These are phyloP conservation scores for Zopfochytrium polystomum DNA, from an alignment of 371 early-diverging fungal species.

Conservation along the genomic window DNA sequence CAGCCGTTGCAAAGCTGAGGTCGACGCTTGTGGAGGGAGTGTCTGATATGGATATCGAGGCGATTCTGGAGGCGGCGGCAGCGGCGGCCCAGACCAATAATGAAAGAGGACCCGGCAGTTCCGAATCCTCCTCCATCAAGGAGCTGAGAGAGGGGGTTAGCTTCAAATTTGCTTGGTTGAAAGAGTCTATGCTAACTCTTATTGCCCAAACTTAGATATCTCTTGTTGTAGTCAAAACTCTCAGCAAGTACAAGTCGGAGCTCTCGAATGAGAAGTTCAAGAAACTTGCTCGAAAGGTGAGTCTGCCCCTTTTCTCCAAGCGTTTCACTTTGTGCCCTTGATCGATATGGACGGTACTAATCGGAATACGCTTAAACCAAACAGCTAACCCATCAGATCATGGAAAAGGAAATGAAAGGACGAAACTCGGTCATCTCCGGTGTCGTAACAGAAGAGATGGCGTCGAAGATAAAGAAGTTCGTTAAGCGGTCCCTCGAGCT, in stretches of 20 bases:
- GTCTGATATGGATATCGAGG: slow-evolving; percentile 50
- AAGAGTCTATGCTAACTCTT: background rate
- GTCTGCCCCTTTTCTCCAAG: background rate
- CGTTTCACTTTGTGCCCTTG: background rate
- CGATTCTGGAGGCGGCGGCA: slow-evolving; percentile 50
- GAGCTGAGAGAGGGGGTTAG: slow-evolving; percentile 14
- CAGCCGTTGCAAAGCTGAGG: background rate
- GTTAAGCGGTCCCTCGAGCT: no score
- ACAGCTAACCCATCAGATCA: slow-evolving; percentile 55
- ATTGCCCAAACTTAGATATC: slow-evolving; percentile 48
- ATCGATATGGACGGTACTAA: background rate
- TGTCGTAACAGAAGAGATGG: no score
- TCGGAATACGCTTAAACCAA: background rate
- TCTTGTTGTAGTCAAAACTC: slow-evolving; percentile 56
- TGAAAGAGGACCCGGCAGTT: no score
- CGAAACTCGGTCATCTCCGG: slow-evolving; percentile 40
- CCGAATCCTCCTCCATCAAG: slow-evolving; percentile 15
- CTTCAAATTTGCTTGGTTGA: slow-evolving; percentile 2
- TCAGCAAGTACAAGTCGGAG: slow-evolving; percentile 60
- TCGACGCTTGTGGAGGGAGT: slow-evolving; percentile 33
- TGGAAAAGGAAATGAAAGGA: slow-evolving; percentile 54
- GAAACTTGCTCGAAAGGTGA: slow-evolving; percentile 64
- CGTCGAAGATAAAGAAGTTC: no score
- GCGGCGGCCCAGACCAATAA: slow-evolving; percentile 19
- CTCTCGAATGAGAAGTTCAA: slow-evolving; percentile 63